These are phyloP conservation scores for Cystobasidium ongulense DNA, from an alignment of 768 basidiomycete species.

Conservation along the genomic window DNA sequence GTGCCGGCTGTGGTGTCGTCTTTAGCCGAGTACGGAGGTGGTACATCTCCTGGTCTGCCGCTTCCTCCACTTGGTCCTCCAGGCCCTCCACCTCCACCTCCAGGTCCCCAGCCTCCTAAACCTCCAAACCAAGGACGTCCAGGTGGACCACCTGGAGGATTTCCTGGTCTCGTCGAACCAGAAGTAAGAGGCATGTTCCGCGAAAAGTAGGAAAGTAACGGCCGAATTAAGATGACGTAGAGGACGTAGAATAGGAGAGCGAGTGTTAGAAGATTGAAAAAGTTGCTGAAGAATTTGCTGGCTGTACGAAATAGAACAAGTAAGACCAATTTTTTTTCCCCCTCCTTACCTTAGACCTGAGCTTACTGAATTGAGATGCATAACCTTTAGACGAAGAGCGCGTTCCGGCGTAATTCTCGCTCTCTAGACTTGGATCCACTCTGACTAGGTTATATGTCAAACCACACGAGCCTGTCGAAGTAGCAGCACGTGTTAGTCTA, in stretches of 20 bases:
- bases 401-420: neutral
- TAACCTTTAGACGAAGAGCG: neutral
- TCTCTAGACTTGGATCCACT: slow-evolving; percentile 20
- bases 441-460: slow-evolving; percentile 30
- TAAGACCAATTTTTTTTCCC: too few relatives aligned
- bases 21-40: neutral
- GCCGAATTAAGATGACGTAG: slow-evolving; percentile 9
- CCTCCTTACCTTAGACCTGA: neutral
- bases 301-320: neutral
- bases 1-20: neutral
- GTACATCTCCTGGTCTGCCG: neutral
- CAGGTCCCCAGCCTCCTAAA: slow-evolving; percentile 11
- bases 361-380: slow-evolving; percentile 1
- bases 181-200: slow-evolving; percentile 1
- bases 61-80: slow-evolving; percentile 1
- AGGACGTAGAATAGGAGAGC: slow-evolving; percentile 9
- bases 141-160: slow-evolving; percentile 1
- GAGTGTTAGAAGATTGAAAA: slow-evolving; percentile 18
- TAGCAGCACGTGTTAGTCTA: neutral
- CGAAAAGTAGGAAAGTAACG: slow-evolving; percentile 6
- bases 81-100: slow-evolving; percentile 24
- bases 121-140: slow-evolving; percentile 24
- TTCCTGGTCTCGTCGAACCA: neutral
- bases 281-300: slow-evolving; percentile 11
- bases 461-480: slow-evolving; percentile 29